Conservation (phyloP, 2,329 filamentous ascomycete species). For the Aspergillus texensis region DNA sequence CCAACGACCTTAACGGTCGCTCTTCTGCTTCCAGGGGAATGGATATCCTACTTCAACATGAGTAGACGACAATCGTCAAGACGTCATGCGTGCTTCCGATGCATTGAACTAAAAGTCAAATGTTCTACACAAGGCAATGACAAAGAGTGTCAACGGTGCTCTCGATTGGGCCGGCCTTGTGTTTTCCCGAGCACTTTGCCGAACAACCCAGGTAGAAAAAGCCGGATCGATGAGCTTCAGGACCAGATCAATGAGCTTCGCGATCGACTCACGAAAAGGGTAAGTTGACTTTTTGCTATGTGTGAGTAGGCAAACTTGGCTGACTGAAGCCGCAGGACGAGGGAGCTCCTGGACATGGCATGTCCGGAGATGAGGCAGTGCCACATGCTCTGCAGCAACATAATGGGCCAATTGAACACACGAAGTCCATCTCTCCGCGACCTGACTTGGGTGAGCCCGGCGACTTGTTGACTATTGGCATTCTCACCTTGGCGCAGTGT, state of each 20-base stretch:
- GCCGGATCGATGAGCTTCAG: constrained; percentile 11
- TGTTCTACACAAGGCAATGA: constrained; percentile 4
- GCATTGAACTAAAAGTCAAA: constrained; percentile 15
- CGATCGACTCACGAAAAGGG: background rate
- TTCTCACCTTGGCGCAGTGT: background rate
- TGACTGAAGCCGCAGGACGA: background rate
- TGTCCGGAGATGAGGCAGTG: background rate
- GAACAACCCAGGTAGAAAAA: constrained; percentile 7
- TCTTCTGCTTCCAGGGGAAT: background rate
- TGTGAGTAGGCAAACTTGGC: background rate
- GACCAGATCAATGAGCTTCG: constrained; percentile 11
- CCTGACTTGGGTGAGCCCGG: background rate
- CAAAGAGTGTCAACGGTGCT: constrained; percentile 14
- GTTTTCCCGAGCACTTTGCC: constrained; percentile 2
- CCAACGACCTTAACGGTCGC: background rate
- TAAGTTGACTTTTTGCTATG: background rate
- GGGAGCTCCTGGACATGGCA: background rate
- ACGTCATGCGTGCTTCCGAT: constrained; percentile 14
- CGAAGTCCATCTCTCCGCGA: background rate
- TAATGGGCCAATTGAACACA: background rate
- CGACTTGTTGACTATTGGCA: background rate
- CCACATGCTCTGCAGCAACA: background rate
- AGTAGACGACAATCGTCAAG: constrained; percentile 9
- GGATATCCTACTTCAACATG: background rate
- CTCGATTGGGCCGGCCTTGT: constrained; percentile 10